Conservation (phyloP, 225 moss, liverwort and hornwort species). For the Pleurozium schreberi region DNA sequence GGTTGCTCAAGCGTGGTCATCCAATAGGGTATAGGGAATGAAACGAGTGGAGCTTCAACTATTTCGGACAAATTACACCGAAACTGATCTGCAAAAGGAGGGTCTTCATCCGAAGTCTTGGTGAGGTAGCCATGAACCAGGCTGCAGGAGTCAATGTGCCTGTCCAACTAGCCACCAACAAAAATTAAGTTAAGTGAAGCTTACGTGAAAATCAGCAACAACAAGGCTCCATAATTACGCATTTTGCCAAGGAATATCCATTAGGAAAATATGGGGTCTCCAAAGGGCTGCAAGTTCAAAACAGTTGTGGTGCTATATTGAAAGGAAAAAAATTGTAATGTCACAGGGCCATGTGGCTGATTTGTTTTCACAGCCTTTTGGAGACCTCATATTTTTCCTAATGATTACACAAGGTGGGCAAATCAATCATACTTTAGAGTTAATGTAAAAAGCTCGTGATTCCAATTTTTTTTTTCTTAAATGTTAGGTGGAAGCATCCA, state of each 20-base stretch:
- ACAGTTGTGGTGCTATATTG: no score
- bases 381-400: no score
- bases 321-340: no score
- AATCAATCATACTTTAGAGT: background rate
- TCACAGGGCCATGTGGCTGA: no score
- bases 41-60: slow-evolving; percentile 1
- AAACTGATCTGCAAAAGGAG: slow-evolving; percentile 19
- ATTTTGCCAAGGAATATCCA: background rate
- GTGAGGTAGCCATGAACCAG: slow-evolving; percentile 48
- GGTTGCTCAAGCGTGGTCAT: slow-evolving; percentile 45
- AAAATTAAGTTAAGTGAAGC: background rate
- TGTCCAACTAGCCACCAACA: slow-evolving; percentile 43
- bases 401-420: background rate
- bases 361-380: no score
- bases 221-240: background rate
- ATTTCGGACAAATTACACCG: slow-evolving; percentile 20
- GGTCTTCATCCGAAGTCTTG: background rate
- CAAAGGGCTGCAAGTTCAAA: no score
- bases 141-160: slow-evolving; percentile 67
- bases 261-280: no score
- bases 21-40: slow-evolving; percentile 73
- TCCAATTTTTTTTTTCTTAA: no score
- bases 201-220: background rate
- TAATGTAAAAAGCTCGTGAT: no score
- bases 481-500: no score